Conservation (phyloP, 208 protist species). For the Wallacemonas sp. region DNA sequence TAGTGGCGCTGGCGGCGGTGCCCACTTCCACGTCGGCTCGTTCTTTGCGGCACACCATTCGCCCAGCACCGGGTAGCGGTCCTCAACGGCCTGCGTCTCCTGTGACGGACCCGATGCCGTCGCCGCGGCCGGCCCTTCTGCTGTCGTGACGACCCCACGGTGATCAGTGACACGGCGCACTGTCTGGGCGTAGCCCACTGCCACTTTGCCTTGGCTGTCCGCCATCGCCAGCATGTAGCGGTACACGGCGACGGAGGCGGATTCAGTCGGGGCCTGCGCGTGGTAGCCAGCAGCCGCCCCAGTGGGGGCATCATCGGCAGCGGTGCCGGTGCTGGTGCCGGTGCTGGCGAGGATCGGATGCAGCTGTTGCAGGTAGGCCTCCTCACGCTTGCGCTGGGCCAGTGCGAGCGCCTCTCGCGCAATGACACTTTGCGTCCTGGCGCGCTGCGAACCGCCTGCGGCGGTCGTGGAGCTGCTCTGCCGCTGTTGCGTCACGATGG, state of each 20-base stretch:
- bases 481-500: neutral
- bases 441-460: neutral
- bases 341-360: neutral
- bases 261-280: neutral
- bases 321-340: no score
- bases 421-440: neutral
- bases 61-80: constrained; percentile 11
- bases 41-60: constrained; percentile 16
- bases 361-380: neutral
- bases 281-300: no score
- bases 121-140: no score
- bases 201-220: neutral
- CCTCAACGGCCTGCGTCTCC: neutral
- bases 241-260: neutral
- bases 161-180: neutral
- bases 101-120: no score
- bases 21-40: constrained; percentile 14
- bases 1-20: neutral
- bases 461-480: neutral
- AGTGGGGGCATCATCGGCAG: no score
- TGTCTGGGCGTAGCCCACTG: constrained; percentile 2
- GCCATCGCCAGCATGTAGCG: neutral
- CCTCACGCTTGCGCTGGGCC: neutral
- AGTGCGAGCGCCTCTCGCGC: neutral
- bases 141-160: neutral